Evolutionary conservation across 139 green algal genomes (phyloP), one percentile per base, ranked within the genome.

Genomic region (Coccomyxa sp.): DNA sequence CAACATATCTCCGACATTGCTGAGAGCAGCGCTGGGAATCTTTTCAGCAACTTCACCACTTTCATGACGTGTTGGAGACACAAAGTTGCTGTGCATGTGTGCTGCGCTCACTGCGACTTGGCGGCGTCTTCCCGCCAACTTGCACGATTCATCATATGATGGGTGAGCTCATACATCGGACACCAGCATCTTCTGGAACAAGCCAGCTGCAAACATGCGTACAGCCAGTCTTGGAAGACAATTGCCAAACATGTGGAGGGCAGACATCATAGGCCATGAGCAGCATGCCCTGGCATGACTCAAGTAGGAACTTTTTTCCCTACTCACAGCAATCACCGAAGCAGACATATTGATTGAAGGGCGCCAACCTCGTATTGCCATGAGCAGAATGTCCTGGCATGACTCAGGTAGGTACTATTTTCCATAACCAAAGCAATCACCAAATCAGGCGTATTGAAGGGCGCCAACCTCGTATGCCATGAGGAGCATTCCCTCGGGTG

Each of bases 401-500:
- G n/a, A n/a, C n/a, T n/a, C n/a, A n/a, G n/a, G n/a, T n/a, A n/a
- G n/a, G n/a, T n/a, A n/a, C n/a, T n/a, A n/a, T n/a, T n/a, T n/a
- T 68, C 15, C 16, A 68, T 16, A 68, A 16, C 60, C 63, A 71
- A 9, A 28, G 21, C 63, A 71, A 25, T 71, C 21, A 21, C 7
- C 18, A 28, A 9, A 71, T 9, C 18, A 21, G 21, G 63, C 63
- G 18, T 25, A 68, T 16, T 16, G 60, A 68, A 16, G 16, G 60
- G 60, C 14, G 60, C 18, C 1, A 25, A 38, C 71, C 59, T 82
- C 79, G 28, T 82, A 82, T 25, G 58, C 79, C 79, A 82, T 76
- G 58, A 76, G 67, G 3, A 82, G 59, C 79, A 77, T 58, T 13
- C 23, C 79, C 45, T 58, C 0, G 15, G 58, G 58, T 13, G 58